A percentile compares a stretch with the other conserved stretches of the same genome.
phyloP scores from a whole-genome alignment of 306 rosid species.

The Inga leiocalycina region DNA sequence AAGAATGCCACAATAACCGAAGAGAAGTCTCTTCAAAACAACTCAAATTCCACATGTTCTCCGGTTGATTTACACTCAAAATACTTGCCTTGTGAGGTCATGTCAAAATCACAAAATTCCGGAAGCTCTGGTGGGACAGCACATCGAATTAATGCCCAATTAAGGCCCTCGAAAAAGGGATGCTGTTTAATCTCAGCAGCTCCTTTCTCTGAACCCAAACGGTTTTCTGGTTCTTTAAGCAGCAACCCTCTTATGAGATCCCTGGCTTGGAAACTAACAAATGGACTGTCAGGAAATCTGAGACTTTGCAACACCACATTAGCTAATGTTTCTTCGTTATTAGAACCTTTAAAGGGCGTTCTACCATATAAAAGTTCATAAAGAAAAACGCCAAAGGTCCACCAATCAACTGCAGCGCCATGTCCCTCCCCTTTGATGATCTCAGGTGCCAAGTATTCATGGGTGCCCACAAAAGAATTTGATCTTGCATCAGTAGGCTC shows the following conservation, averaged over 20 bases:
- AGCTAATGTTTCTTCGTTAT: constrained; percentile 78
- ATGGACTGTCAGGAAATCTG: constrained; percentile 69
- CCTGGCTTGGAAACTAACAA: constrained; percentile 71
- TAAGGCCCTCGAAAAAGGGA: constrained; percentile 85
- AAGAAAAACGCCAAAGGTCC: constrained; percentile 92
- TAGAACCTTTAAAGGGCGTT: constrained; percentile 81
- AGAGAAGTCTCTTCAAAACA: constrained; percentile 51
- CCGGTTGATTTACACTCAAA: constrained; percentile 71
- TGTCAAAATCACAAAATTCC: constrained; percentile 57
- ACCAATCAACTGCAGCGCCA: constrained; percentile 96
- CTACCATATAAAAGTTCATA: constrained; percentile 80
- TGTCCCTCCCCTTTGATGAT: constrained; percentile 91
- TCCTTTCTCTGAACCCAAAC: constrained; percentile 81
- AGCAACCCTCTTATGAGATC: constrained; percentile 82
- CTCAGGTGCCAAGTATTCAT: constrained; percentile 93
- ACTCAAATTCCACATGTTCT: constrained; percentile 80
- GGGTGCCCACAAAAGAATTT: constrained; percentile 92
- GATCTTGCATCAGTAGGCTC: constrained; percentile 89
- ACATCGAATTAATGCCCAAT: constrained; percentile 89
- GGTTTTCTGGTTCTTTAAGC: constrained; percentile 79
- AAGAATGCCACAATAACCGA: constrained; percentile 40
- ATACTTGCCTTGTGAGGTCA: constrained; percentile 52
- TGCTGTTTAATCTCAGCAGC: constrained; percentile 90
- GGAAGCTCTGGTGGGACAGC: constrained; percentile 83
- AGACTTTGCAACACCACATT: constrained; percentile 77